phyloP scores from a whole-genome alignment of 1,284 basidiomycete species.

The Apiotrichum laibachii region DNA sequence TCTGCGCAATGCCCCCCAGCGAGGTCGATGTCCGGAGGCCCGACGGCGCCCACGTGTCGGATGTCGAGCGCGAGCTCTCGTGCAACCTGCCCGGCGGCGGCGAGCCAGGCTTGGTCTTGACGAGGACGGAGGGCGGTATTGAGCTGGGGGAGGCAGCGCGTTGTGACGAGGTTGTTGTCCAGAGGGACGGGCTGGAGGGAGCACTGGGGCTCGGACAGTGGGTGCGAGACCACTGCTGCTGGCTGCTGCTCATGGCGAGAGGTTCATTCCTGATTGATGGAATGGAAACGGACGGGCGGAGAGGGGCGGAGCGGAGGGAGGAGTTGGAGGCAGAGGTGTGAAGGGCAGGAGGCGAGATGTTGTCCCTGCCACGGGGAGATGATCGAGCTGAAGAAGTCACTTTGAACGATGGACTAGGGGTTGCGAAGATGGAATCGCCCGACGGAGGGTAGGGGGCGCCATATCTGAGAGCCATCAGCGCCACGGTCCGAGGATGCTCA shows the following conservation, averaged over 20 bases:
- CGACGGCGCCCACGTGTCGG: not conserved
- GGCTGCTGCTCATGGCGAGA: not conserved
- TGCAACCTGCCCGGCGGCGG: not conserved
- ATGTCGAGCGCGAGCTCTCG: not conserved
- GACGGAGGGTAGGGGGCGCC: not conserved
- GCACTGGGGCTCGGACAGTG: slow-evolving; percentile 5
- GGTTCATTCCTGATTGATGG: not conserved
- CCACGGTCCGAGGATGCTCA: not conserved
- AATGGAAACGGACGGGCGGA: slow-evolving; percentile 1
- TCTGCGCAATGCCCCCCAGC: slow-evolving; percentile 1
- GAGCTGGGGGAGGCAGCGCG: not conserved
- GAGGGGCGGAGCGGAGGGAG: not conserved
- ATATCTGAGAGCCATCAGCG: not conserved
- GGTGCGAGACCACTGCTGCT: slow-evolving; percentile 4
- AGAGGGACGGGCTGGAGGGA: not conserved
- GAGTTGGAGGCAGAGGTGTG: not conserved
- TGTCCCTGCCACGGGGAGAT: not conserved
- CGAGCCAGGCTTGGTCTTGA: not conserved
- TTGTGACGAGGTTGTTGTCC: not conserved
- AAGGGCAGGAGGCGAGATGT: not conserved
- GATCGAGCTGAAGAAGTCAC: not conserved
- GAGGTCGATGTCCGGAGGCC: not conserved
- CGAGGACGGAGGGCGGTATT: not conserved
- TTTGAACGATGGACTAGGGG: not conserved
- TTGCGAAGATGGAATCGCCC: not conserved